A percentile compares a stretch with the other conserved stretches of the same genome.
Conservation (phyloP, 139 green algal genomes). For the Dunaliella sp. region DNA sequence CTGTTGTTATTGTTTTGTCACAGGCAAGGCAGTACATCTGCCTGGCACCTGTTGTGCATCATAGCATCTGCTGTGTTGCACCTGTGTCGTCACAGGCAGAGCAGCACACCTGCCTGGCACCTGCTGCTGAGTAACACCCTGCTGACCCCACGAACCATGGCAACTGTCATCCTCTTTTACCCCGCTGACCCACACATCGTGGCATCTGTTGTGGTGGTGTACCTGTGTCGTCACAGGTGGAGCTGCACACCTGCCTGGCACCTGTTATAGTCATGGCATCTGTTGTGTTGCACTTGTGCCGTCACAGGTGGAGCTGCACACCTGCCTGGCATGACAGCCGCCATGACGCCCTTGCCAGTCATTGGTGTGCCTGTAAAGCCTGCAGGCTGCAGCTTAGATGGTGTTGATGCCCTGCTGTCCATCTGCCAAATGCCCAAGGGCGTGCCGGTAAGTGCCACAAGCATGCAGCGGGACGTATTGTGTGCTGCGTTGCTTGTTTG, state of each 20-base stretch:
- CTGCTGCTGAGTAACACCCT: too few species aligned
- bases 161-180: not conserved
- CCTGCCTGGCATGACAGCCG: constrained; percentile 95
- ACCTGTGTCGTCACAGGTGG: not conserved
- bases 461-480: too few species aligned
- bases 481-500: too few species aligned
- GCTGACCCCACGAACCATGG: too few species aligned
- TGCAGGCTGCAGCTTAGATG: constrained; percentile 82
- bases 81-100: not conserved
- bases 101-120: not conserved
- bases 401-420: constrained; percentile 90
- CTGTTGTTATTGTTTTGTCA: not conserved
- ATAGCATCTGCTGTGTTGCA: not conserved
- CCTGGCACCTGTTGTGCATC: not conserved
- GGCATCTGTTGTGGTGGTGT: not conserved
- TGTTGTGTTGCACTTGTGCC: not conserved
- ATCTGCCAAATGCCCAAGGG: constrained; percentile 97
- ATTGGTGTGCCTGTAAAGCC: constrained; percentile 93
- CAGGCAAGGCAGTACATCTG: not conserved
- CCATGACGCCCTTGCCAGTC: constrained; percentile 93
- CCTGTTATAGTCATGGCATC: not conserved
- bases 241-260: not conserved
- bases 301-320: constrained; percentile 87
- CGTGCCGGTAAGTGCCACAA: constrained; percentile 53
- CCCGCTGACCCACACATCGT: not conserved